Evolutionary conservation across 371 early-diverging fungal genomes (phyloP), one percentile per base, ranked within the genome.

Genomic region (Syncephalis plumigaleata): DNA sequence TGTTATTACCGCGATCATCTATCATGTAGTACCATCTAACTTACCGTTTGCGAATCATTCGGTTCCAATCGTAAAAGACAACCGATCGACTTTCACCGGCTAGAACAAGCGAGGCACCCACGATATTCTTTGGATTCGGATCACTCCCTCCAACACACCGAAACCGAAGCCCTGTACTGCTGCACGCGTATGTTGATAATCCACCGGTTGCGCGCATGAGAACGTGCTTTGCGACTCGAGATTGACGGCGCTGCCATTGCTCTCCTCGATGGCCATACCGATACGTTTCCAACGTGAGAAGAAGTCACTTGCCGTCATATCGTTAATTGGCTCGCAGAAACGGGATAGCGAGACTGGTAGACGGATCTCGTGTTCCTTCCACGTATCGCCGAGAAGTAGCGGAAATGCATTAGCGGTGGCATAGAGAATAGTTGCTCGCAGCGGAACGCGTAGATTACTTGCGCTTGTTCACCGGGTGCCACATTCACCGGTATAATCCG

Each of bases 201-300:
- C 65, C 23, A 80, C 77, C 21, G 71, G 70, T 0, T 59, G 58
- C 3, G 66, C 64, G n/a, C 75, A 63, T 45, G 67, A 65, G 57
- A 86, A 79, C 38, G 86, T 71, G 23, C 57, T 60, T 55, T 85
- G 87, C 18, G 61, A 67, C 55, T 91, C 92, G 31, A 31, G 31
- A 7, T 11, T 11, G 31, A 11, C 11, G 11, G 31, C 31, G 11
- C 11, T 31, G 11, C 4, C 11, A 31, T 31, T 4, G 7, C 7
- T 11, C 31, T 31, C 31, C 16, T 82, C 70, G 15, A 84, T 83
- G 3, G 81, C 59, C 0, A 84, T 90, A 16, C 88, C 92, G 51
- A 97, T 82, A 61, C 93, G 95, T 56, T 81, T 83, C 98, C 98
- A 97, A 20, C 95, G 75, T 17, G 70, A 64, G 55, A 93, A 89